phyloP scores from a whole-genome alignment of 2,329 filamentous ascomycete genomes.

The Paecilomyces variotii region DNA sequence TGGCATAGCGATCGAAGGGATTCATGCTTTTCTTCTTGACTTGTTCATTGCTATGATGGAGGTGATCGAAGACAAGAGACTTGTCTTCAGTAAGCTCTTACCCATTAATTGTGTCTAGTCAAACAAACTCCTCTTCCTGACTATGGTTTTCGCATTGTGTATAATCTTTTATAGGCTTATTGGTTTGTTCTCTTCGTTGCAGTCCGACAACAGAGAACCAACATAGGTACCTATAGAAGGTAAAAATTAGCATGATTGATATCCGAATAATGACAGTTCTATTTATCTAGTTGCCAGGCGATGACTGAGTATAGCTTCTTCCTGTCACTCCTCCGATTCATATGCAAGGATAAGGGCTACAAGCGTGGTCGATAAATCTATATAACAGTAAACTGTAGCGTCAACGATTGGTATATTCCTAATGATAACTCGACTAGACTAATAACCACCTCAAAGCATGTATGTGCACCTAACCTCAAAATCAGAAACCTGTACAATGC shows the following conservation, averaged over 20 bases:
- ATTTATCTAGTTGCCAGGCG: no score
- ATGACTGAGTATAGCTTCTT: no score
- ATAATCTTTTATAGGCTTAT: conserved; percentile 59
- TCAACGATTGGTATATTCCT: background rate
- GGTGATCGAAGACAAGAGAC: conserved; percentile 63
- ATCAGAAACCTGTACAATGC: background rate
- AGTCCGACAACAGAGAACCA: no score
- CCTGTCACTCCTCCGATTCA: no score
- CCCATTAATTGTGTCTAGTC: conserved; percentile 13
- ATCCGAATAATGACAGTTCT: conserved; percentile 6
- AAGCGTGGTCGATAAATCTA: no score
- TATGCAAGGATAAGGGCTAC: no score
- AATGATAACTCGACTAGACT: background rate
- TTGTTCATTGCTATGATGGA: conserved; percentile 64
- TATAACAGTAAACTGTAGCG: no score
- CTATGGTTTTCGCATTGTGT: conserved; percentile 59
- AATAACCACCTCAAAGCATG: background rate
- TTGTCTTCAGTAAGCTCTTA: conserved; percentile 49
- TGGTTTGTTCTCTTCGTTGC: conserved; percentile 15
- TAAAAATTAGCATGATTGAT: conserved; percentile 8
- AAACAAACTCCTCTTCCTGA: conserved; percentile 63
- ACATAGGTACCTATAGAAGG: background rate
- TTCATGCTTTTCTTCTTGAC: conserved; percentile 58
- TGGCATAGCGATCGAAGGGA: conserved; percentile 55
- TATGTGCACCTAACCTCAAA: background rate